phyloP scores from a whole-genome alignment of 805 yeast species.

The Monosporozyma aquatica region DNA sequence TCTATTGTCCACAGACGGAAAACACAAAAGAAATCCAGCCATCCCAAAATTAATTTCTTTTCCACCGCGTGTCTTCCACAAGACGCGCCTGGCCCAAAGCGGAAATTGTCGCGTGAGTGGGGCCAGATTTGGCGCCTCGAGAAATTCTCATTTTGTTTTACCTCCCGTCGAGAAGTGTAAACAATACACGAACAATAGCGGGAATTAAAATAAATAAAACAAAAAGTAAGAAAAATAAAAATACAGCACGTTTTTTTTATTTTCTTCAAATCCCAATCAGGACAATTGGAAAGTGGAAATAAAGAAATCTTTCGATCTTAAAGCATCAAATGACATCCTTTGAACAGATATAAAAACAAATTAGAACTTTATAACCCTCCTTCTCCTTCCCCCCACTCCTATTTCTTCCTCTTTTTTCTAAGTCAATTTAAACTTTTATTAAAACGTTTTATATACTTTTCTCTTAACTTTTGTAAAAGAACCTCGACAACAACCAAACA shows the following conservation, averaged over 20 bases:
- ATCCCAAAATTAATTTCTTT: not conserved
- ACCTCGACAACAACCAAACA: not conserved
- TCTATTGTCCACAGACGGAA: not conserved
- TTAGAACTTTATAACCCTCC: no score
- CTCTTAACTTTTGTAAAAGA: not conserved
- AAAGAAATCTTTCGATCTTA: not conserved
- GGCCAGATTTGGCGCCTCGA: not conserved
- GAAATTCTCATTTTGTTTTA: not conserved
- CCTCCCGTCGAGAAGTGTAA: not conserved
- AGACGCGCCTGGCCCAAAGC: slow-evolving; percentile 1
- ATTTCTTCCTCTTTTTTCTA: not conserved
- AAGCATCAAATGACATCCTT: no score
- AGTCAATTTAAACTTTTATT: no score
- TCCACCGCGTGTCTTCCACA: not conserved
- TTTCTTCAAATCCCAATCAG: no score
- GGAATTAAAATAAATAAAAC: not conserved
- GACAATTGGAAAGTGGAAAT: no score
- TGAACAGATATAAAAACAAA: no score
- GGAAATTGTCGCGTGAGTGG: not conserved
- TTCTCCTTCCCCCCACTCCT: not conserved
- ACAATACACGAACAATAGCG: no score
- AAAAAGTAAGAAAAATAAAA: no score
- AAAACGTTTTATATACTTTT: no score
- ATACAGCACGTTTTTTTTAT: no score
- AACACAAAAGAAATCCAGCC: not conserved